Base-by-base conservation (phyloP, 176 grass and related monocot species). In the Raddia distichophylla region DNA sequence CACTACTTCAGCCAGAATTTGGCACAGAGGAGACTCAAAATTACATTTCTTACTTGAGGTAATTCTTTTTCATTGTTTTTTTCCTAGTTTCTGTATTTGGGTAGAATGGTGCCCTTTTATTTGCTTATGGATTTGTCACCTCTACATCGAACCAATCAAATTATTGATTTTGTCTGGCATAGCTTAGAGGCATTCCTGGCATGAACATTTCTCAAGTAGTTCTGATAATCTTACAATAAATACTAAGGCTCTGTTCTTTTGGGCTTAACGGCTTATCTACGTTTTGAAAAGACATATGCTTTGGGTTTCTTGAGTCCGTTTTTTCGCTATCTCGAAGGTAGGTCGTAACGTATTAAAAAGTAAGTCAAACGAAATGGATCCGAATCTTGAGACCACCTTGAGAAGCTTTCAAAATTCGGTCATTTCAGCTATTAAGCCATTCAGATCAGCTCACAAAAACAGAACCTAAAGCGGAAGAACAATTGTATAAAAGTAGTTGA, bases 1-100 rank as follows among this genome's bases (percentile, higher is more conserved):
- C 88, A 42, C 88, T 95, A 64, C 90, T 98, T 76, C 95, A 98
- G 90, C 95, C 92, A 76, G 92, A 95, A 86, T 89, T 93, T 58
- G 95, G 95, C 52, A 91, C 84, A 60, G 86, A 90, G 70, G 86
- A 90, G 63, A 95, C 95, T 48, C 88, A 91, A 34, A 71, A 83
- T 40, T 40, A 40, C 37, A 40, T 40, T 40, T 3, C 37, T 78
- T 80, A 87, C 45, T 76, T 98, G 84, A 86, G 92, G 92, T 95
- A 27, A 77, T 72, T 63, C 46, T 61, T 77, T 60, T 73, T 17
- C 46, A 20, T 81, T 64, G 34, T 52, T 73, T 49, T 66, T 63
- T 35, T 65, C 14, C 10, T 69, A 61, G 8, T 74, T 3, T 33
- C 9, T 71, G 17, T 56, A 49, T 57, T 78, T 79, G 80, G 67